These are phyloP conservation scores for sunflower (Helianthus annuus) DNA, from an alignment of 129 eudicot genomes.

Conservation along the genomic window HanXRQr2.0-SUNRISE NC_035434.2:145451909-145452408, in stretches of 20 bases:
- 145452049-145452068: conserved; percentile 27
- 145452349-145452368: too few relatives aligned
- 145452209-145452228: conserved; percentile 25
- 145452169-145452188: conserved; percentile 20
- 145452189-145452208: conserved; percentile 26
- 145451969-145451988: conserved; percentile 27
- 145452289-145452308: too few relatives aligned
- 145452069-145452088: not conserved
- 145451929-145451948: conserved; percentile 14
- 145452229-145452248: conserved; percentile 26
- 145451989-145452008: conserved; percentile 18
- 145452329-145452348: too few relatives aligned
- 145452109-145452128: conserved; percentile 10
- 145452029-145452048: conserved; percentile 18
- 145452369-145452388: too few relatives aligned
- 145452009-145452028: conserved; percentile 11
- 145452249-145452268: conserved; percentile 32
- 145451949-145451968: conserved; percentile 17
- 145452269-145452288: conserved; percentile 16
- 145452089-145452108: not conserved
- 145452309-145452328: too few relatives aligned
- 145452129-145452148: conserved; percentile 26
- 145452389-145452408: too few relatives aligned
- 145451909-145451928: conserved; percentile 33
- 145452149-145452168: conserved; percentile 24